Evolutionary conservation across 495 filamentous ascomycete species (phyloP).

Genomic region (Xylaria flabelliformis): DNA sequence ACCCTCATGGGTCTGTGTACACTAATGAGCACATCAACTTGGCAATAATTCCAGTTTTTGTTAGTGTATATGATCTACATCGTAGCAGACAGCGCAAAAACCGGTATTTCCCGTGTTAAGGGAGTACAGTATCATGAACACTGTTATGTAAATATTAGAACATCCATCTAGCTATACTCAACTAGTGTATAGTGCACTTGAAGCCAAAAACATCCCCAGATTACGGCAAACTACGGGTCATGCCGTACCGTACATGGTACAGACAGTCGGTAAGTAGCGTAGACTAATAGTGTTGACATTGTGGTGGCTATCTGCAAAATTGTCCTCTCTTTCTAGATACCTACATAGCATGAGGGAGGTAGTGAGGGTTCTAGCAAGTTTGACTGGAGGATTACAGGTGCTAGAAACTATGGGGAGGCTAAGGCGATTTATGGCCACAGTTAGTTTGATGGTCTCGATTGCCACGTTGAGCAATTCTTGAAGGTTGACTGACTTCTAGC

Average conservation of each 20-base stretch:
- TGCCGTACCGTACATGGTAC: neutral
- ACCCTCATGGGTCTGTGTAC: neutral
- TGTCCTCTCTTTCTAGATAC: neutral
- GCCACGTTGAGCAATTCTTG: too few species aligned
- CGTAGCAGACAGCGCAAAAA: neutral
- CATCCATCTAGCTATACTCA: neutral
- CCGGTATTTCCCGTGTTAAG: neutral
- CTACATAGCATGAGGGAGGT: too few species aligned
- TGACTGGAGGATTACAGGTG: too few species aligned
- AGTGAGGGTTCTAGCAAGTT: too few species aligned
- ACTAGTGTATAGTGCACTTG: neutral
- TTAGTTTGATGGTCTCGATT: too few species aligned
- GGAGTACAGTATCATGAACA: too few species aligned
- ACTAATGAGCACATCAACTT: neutral
- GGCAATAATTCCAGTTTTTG: conserved; percentile 12
- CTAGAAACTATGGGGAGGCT: too few species aligned
- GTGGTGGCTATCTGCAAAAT: too few species aligned
- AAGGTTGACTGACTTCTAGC: too few species aligned
- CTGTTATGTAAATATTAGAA: too few species aligned
- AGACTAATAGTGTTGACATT: neutral
- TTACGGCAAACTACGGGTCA: neutral
- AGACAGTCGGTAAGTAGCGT: neutral
- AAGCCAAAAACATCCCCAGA: neutral
- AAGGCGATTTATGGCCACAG: too few species aligned
- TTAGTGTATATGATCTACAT: neutral